Evolutionary conservation across 176 grass and related monocot genomes (phyloP).

Genomic region (Oryza coarctata): DNA sequence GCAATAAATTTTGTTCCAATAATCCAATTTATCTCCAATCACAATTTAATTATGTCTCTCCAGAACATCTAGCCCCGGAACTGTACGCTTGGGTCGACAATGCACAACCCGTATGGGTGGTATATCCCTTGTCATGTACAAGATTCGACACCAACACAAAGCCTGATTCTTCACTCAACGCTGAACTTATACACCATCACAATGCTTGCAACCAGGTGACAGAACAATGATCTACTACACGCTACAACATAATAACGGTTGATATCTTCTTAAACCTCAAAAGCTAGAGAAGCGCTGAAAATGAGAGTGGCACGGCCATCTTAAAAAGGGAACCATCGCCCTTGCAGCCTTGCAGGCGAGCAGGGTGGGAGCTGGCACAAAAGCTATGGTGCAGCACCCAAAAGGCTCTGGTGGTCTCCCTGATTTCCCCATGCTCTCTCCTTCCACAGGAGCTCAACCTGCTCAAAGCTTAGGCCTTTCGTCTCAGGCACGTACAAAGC

Average conservation of each 20-base stretch:
- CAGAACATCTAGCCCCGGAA: not conserved
- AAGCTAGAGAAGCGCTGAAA: not conserved
- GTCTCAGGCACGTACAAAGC: slow-evolving; percentile 70
- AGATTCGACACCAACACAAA: not conserved
- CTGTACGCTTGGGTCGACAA: not conserved
- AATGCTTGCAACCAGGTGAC: not conserved
- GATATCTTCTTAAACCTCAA: not conserved
- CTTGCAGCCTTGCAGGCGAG: not conserved
- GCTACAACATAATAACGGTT: not conserved
- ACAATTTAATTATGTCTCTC: not conserved
- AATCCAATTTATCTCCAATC: not conserved
- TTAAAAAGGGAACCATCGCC: not conserved
- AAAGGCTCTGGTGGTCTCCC: slow-evolving; percentile 43
- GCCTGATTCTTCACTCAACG: not conserved
- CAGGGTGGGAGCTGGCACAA: not conserved
- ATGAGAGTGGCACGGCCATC: not conserved
- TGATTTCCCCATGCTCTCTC: slow-evolving; percentile 57
- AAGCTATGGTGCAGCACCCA: slow-evolving; percentile 30
- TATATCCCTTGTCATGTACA: not conserved
- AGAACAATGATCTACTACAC: not conserved
- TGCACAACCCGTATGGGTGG: not conserved
- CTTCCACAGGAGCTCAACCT: slow-evolving; percentile 82
- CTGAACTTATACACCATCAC: not conserved
- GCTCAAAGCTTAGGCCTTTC: slow-evolving; percentile 79
- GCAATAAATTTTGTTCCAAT: not conserved